phyloP scores from a whole-genome alignment of 352 stramenopile species.

The Phytophthora pisi region DNA sequence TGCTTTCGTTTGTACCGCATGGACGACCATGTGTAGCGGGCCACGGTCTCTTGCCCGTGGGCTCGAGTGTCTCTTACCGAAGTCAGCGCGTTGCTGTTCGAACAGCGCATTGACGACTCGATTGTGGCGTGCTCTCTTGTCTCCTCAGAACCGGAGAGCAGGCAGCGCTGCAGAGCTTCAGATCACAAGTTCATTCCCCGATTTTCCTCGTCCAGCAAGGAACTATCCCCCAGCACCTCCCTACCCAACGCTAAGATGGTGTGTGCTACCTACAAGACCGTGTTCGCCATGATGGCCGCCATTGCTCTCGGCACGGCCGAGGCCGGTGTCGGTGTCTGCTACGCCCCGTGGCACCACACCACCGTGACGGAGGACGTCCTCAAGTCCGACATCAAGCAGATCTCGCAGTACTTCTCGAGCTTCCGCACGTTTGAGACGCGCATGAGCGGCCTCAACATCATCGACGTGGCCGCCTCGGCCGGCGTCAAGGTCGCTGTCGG shows the following conservation, averaged over 20 bases:
- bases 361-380: constrained; percentile 42
- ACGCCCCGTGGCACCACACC: constrained; percentile 64
- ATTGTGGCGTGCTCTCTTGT: constrained; percentile 14
- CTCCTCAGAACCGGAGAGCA: constrained; percentile 13
- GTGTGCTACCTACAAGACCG: constrained; percentile 41
- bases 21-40: constrained; percentile 25
- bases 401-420: constrained; percentile 54
- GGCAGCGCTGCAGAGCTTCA: background rate
- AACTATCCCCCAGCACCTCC: constrained; percentile 16
- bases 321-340: constrained; percentile 47
- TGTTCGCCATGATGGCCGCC: constrained; percentile 40
- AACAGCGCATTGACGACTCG: constrained; percentile 26
- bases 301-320: constrained; percentile 23
- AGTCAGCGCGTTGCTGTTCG: constrained; percentile 28
- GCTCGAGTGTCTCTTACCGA: constrained; percentile 31
- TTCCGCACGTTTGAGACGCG: constrained; percentile 76
- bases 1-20: constrained; percentile 28
- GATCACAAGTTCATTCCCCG: constrained; percentile 25
- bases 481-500: constrained; percentile 66
- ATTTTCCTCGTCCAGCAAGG: constrained; percentile 42
- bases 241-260: constrained; percentile 35
- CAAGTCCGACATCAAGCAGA: constrained; percentile 36
- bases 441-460: constrained; percentile 57
- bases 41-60: constrained; percentile 20
- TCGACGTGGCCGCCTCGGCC: constrained; percentile 42